Conservation (phyloP, 2,329 filamentous ascomycete species). For the Raffaelea arxii region DNA sequence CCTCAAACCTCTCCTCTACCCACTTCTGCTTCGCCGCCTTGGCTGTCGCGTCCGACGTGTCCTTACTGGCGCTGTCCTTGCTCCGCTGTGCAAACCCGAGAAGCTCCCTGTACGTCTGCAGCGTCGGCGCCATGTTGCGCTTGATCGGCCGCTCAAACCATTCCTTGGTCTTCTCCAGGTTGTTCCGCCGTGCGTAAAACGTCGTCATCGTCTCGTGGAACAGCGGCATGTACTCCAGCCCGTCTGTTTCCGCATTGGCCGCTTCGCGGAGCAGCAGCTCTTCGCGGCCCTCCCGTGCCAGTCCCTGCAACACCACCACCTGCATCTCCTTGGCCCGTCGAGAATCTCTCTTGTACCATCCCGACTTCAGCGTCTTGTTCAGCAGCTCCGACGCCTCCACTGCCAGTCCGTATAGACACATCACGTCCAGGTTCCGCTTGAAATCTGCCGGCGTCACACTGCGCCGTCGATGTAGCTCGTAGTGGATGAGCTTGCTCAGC, state of each 20-base stretch:
- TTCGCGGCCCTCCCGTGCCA: constrained; percentile 50
- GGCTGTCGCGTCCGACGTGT: background rate
- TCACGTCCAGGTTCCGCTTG: constrained; percentile 34
- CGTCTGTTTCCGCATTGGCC: constrained; percentile 26
- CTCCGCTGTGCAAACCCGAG: constrained; percentile 42
- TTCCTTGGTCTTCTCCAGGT: constrained; percentile 50
- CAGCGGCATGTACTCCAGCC: constrained; percentile 31
- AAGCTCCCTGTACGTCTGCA: constrained; percentile 41
- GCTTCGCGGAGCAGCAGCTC: constrained; percentile 44
- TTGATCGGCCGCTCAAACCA: constrained; percentile 55
- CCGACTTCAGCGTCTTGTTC: constrained; percentile 4
- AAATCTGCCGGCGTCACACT: constrained; percentile 21
- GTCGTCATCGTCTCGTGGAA: constrained; percentile 47
- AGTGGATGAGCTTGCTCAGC: constrained; percentile 35
- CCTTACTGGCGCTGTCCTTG: background rate
- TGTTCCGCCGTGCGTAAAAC: constrained; percentile 51
- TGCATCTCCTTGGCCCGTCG: constrained; percentile 27
- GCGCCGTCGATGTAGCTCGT: constrained; percentile 20
- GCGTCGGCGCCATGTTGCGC: constrained; percentile 27
- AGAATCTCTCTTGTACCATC: constrained; percentile 8
- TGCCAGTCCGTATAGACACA: constrained; percentile 45
- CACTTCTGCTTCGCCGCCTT: constrained; percentile 40
- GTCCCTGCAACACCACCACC: constrained; percentile 47
- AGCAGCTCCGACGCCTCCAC: constrained; percentile 41
- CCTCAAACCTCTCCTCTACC: constrained; percentile 49